phyloP scores from a whole-genome alignment of 2,329 filamentous ascomycete genomes.

The Beauveria medogensis region DNA sequence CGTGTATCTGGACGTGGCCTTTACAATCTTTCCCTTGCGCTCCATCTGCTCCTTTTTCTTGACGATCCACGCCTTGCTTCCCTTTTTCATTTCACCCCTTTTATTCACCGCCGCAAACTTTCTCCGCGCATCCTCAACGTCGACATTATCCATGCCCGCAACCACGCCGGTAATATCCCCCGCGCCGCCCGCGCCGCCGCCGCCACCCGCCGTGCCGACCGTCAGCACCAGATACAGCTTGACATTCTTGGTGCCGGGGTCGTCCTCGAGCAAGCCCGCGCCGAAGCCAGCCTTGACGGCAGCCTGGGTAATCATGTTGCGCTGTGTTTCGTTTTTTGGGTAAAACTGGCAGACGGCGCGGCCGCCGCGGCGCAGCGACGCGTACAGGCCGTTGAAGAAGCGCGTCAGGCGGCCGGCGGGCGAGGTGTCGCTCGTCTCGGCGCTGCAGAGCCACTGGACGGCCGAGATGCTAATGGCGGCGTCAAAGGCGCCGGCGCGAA shows the following conservation, averaged over 20 bases:
- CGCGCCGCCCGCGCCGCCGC: slow-evolving; percentile 28
- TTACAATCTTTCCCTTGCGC: slow-evolving; percentile 88
- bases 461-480: slow-evolving; percentile 91
- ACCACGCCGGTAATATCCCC: slow-evolving; percentile 87
- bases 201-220: slow-evolving; percentile 57
- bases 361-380: slow-evolving; percentile 72
- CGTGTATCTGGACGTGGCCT: slow-evolving; percentile 86
- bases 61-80: slow-evolving; percentile 75
- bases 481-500: slow-evolving; percentile 86
- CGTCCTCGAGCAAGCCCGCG: slow-evolving; percentile 88
- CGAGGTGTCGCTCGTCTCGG: slow-evolving; percentile 77
- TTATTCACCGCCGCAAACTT: slow-evolving; percentile 39
- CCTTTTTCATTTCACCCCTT: slow-evolving; percentile 56
- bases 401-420: slow-evolving; percentile 68
- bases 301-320: slow-evolving; percentile 83
- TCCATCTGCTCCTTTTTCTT: slow-evolving; percentile 92
- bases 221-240: slow-evolving; percentile 96
- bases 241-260: slow-evolving; percentile 89
- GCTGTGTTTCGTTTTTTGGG: slow-evolving; percentile 87
- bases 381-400: slow-evolving; percentile 92
- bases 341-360: slow-evolving; percentile 96
- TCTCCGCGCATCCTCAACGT: slow-evolving; percentile 63
- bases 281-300: slow-evolving; percentile 93
- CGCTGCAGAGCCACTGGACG: slow-evolving; percentile 98
- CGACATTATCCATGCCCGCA: slow-evolving; percentile 78